Evolutionary conservation across 2,329 filamentous ascomycete genomes (phyloP).

Genomic region (Penicillium sp.): DNA sequence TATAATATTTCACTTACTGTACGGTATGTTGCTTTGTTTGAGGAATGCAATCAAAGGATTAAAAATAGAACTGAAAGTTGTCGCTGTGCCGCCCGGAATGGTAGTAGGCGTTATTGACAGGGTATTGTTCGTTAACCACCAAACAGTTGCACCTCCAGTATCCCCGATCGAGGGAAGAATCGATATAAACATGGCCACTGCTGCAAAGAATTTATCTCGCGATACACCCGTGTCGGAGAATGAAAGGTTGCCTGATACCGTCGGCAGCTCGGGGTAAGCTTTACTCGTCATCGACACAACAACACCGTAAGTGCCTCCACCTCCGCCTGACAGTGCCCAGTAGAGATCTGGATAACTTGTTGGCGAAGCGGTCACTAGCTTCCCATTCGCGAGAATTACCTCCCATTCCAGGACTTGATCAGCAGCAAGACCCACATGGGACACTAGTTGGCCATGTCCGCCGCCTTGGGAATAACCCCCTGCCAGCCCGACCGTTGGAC

Average conservation of each 20-base stretch:
- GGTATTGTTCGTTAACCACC: constrained; percentile 3
- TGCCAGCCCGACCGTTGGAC: constrained; percentile 16
- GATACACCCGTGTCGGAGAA: constrained; percentile 2
- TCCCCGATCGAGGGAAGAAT: constrained; percentile 12
- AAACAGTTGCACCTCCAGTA: constrained; percentile 13
- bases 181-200: constrained; percentile 1
- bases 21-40: background rate
- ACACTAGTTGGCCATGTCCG: constrained; percentile 46
- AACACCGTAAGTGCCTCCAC: constrained; percentile 19
- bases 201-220: constrained; percentile 6
- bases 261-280: constrained; percentile 12
- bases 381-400: constrained; percentile 39
- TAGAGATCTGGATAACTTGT: constrained; percentile 21
- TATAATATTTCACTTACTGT: background rate
- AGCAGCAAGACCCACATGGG: constrained; percentile 42
- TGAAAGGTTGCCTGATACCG: constrained; percentile 10
- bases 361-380: constrained; percentile 16
- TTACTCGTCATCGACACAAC: constrained; percentile 17
- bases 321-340: constrained; percentile 26
- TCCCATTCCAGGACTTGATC: constrained; percentile 36
- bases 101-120: background rate
- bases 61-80: background rate
- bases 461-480: constrained; percentile 45
- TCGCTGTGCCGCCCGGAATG: background rate
- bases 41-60: background rate